Evolutionary conservation across 1,139 yeast genomes (phyloP).

Genomic region (Kodamaea anthophila): DNA sequence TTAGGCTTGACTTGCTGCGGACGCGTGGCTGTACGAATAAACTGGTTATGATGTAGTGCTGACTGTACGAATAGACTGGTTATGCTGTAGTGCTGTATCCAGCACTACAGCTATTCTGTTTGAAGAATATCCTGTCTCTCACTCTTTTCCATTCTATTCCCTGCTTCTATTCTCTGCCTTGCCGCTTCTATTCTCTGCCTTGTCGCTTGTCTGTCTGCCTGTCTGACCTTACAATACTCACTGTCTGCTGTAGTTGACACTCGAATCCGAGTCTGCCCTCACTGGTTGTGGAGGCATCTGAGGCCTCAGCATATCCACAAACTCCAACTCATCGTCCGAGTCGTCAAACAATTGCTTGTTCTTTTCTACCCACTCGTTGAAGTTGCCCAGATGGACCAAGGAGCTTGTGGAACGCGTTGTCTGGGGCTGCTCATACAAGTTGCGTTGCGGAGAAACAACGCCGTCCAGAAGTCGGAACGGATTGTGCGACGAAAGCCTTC

Average conservation of each 20-base stretch:
- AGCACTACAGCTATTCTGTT: too few relatives aligned
- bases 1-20: too few relatives aligned
- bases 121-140: too few relatives aligned
- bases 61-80: too few relatives aligned
- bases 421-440: constrained; percentile 7
- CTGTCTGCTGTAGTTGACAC: constrained; percentile 30
- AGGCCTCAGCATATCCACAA: constrained; percentile 12
- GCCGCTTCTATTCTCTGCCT: too few relatives aligned
- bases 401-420: constrained; percentile 6
- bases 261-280: constrained; percentile 36
- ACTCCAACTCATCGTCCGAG: constrained; percentile 24
- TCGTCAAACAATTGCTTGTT: constrained; percentile 39
- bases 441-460: constrained; percentile 4
- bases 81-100: too few relatives aligned
- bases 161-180: too few relatives aligned
- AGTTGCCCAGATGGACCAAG: constrained; percentile 15
- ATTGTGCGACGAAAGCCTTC: constrained; percentile 53
- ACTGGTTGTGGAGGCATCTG: constrained; percentile 24
- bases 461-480: constrained; percentile 41
- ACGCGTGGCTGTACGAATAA: too few relatives aligned
- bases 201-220: too few relatives aligned
- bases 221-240: too few relatives aligned
- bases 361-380: constrained; percentile 48
- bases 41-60: too few relatives aligned
- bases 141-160: too few relatives aligned